Base-by-base conservation (phyloP, 2,329 filamentous ascomycete genomes). In the Hypoxylon sp. region DNA sequence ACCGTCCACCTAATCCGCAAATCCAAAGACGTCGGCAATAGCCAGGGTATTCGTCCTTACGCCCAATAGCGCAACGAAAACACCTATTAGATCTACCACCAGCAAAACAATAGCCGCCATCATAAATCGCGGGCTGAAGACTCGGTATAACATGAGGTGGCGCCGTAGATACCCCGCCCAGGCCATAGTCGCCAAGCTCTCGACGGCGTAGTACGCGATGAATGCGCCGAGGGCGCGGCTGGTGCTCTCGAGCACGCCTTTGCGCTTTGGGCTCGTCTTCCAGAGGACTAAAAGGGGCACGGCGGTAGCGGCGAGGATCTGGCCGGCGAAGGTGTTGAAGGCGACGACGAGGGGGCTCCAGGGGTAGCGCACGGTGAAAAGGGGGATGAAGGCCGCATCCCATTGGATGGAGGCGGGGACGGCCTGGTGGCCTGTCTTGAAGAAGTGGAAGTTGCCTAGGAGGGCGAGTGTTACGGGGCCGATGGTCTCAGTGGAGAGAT, bases 361-460 rank as follows among this genome's bases (percentile, higher is more conserved):
- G 0, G 96, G 96, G 81, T 99, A 98, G 63, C 88, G 88, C 70
- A 99, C 88, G 5, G 88, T 89, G 65, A 91, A 89, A 6, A 98
- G 86, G 0, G 95, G 92, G 72, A 99, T 93, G 81, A 99, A 99
- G 2, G 94, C 95, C 19, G 89, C 88, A 81, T 99, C 96, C 96
- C 96, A 99, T 78, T 99, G 96, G 76, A 99, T 95, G 72, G 90
- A 93, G 73, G 91, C 88, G 24, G 97, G 87, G 0, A 90, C 92
- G 11, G 95, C 95, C 81, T 98, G 95, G 80, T 99, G 96, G 68
- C 96, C 96, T 0, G 96, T 99, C 78, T 97, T 98, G 88, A 99
- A 99, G 84, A 91, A 99, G 83, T 98, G 91, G 81, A 95, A 97
- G 75, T 92, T 94, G 66, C 94, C 96, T 0, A 99, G 88, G n/a